Evolutionary conservation across 2,329 filamentous ascomycete species (phyloP).

Genomic region (Cadophora gregata): DNA sequence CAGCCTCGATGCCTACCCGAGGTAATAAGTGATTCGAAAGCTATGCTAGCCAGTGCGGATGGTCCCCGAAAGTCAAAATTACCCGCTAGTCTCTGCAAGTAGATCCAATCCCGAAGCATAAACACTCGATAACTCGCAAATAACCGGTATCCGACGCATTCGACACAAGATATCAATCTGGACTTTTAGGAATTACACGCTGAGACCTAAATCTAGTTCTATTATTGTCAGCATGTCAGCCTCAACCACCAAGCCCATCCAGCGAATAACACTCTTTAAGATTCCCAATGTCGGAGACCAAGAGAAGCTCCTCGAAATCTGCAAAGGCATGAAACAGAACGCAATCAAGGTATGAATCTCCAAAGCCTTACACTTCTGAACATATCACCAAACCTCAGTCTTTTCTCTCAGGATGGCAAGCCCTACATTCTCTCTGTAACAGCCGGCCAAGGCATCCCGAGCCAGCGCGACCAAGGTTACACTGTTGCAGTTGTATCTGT

Average conservation of each 20-base stretch:
- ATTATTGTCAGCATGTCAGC: neutral
- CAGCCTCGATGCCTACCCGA: too few species aligned
- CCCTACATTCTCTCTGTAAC: conserved; percentile 1
- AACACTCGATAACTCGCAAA: neutral
- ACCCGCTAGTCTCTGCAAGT: too few species aligned
- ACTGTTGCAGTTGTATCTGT: neutral
- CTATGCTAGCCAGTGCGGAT: too few species aligned
- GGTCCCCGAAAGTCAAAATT: neutral
- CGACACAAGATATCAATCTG: too few species aligned
- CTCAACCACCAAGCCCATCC: conserved; percentile 1
- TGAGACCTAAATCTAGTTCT: too few species aligned
- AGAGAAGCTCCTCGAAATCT: conserved; percentile 1
- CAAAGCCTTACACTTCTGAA: too few species aligned
- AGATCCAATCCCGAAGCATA: too few species aligned
- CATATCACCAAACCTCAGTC: neutral
- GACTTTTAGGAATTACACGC: too few species aligned
- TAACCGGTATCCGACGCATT: neutral
- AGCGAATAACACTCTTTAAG: conserved; percentile 3
- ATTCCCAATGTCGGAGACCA: neutral
- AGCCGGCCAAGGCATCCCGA: neutral
- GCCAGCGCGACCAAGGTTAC: conserved; percentile 1
- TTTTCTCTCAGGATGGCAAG: neutral
- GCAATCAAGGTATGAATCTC: conserved; percentile 1
- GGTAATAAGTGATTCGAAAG: too few species aligned
- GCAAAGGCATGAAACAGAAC: neutral